These are phyloP conservation scores for Citrus reticulata DNA, from an alignment of 345 rosid genomes.

Conservation along the genomic window DNA sequence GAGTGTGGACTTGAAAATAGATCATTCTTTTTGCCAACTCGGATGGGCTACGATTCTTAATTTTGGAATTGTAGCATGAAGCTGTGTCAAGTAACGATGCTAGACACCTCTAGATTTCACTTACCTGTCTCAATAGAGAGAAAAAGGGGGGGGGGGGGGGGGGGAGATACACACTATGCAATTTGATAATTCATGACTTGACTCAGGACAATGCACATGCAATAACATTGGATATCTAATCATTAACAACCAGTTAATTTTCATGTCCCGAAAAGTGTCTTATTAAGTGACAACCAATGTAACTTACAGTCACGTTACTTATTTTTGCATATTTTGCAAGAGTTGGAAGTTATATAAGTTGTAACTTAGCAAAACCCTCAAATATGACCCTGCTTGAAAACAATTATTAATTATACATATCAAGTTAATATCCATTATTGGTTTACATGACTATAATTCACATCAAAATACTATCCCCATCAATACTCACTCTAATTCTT, in stretches of 20 bases:
- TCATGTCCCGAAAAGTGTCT: too few species aligned
- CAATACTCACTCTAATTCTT: too few species aligned
- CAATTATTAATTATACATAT: not conserved
- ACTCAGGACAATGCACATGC: not conserved
- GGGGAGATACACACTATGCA: not conserved
- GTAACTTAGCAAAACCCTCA: too few species aligned
- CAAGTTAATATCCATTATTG: not conserved
- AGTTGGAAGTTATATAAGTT: too few species aligned
- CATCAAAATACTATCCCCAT: too few species aligned
- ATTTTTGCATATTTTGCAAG: too few species aligned
- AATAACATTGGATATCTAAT: not conserved
- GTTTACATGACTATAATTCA: not conserved
- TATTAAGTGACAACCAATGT: too few species aligned
- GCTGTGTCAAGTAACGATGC: not conserved
- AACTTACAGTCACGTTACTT: too few species aligned
- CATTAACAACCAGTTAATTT: too few species aligned
- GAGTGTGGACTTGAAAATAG: not conserved
- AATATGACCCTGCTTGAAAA: not conserved
- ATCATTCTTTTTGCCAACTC: not conserved
- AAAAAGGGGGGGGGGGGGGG: not conserved
- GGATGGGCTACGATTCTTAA: not conserved
- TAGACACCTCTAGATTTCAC: not conserved
- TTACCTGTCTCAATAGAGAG: not conserved
- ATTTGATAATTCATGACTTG: not conserved
- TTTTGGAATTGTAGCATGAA: not conserved